phyloP scores from a whole-genome alignment of 148 eudicot species.

The Oxyria digyna region DNA sequence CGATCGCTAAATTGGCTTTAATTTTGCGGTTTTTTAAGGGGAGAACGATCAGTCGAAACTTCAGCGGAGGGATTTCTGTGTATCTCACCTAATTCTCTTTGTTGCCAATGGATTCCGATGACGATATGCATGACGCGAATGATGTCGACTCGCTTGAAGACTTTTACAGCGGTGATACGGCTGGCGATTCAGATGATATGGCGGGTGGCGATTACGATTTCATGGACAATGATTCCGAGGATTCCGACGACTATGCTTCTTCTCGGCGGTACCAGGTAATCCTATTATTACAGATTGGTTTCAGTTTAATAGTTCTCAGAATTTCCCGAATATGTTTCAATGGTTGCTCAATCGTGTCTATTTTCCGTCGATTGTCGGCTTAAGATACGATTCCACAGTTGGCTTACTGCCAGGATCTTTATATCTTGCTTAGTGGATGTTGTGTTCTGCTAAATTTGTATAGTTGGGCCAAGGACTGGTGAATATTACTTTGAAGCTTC shows the following conservation, averaged over 20 bases:
- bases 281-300: not conserved
- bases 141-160: slow-evolving; percentile 54
- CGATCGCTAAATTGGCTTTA: not conserved
- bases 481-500: not conserved
- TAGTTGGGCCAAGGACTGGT: not conserved
- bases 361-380: not conserved
- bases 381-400: not conserved
- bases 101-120: slow-evolving; percentile 52
- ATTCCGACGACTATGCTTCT: slow-evolving; percentile 36
- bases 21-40: not conserved
- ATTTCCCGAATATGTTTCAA: not conserved
- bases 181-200: slow-evolving; percentile 42
- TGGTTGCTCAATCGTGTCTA: not conserved
- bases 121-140: slow-evolving; percentile 65
- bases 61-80: slow-evolving; percentile 10
- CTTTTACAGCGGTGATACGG: slow-evolving; percentile 55
- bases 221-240: slow-evolving; percentile 60
- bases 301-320: not conserved
- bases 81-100: not conserved
- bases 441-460: not conserved
- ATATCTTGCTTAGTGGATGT: not conserved
- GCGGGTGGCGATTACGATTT: slow-evolving; percentile 46
- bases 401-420: not conserved
- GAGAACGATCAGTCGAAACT: not conserved
- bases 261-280: slow-evolving; percentile 47